Conservation (phyloP, 2,329 filamentous ascomycete genomes). For the Aspergillus nomiae region DNA sequence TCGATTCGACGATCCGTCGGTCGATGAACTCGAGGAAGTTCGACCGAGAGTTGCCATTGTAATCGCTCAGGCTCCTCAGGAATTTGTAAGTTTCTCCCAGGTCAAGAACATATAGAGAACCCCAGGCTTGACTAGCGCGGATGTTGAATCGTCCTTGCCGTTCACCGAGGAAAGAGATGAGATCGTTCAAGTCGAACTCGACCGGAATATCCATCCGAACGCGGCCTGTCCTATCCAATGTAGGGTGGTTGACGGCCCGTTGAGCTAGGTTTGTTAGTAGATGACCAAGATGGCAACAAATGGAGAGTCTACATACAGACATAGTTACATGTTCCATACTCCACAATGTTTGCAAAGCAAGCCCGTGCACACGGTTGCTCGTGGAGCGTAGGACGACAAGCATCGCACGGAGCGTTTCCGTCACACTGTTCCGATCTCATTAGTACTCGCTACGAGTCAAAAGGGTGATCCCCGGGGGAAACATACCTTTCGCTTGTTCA, state of each 20-base stretch:
- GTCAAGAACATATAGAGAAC: conserved; percentile 45
- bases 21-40: conserved; percentile 49
- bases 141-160: conserved; percentile 47
- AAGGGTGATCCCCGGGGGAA: neutral
- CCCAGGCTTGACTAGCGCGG: conserved; percentile 45
- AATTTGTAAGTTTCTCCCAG: conserved; percentile 45
- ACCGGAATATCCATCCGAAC: conserved; percentile 45
- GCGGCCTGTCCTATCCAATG: conserved; percentile 35
- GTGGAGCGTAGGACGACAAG: conserved; percentile 44
- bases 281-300: neutral
- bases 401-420: conserved; percentile 45
- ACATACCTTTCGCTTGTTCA: conserved; percentile 48
- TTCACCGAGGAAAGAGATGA: conserved; percentile 40
- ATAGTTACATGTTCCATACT: conserved; percentile 49
- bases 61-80: conserved; percentile 40
- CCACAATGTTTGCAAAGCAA: conserved; percentile 48
- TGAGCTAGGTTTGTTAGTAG: conserved; percentile 37
- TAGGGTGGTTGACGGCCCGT: conserved; percentile 46
- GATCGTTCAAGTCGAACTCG: conserved; percentile 41
- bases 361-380: conserved; percentile 48
- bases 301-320: conserved; percentile 37
- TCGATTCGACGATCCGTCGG: conserved; percentile 46
- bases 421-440: conserved; percentile 35
- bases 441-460: conserved; percentile 12
- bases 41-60: conserved; percentile 40